Base-by-base conservation (phyloP, 2,329 filamentous ascomycete genomes). In the Beauveria sp. region DNA sequence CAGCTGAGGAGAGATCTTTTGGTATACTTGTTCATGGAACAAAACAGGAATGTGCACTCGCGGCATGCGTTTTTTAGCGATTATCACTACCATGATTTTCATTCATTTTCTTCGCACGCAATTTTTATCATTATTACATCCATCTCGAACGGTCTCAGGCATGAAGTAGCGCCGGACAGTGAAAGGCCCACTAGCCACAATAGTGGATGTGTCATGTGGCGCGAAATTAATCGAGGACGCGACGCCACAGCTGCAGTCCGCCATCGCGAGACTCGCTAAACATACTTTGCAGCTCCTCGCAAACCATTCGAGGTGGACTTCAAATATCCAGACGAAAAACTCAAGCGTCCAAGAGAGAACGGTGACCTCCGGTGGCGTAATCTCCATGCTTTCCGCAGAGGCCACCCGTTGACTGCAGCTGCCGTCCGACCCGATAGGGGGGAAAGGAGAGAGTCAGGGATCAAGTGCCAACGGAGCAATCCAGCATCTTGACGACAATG, bases 401-500 rank as follows among this genome's bases (percentile, higher is more conserved):
- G 43, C 20, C 43, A 42, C 20, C n/a, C 51, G 59, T 50, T 61
- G 59, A 61, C 24, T 50, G 48, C 31, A 38, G 31, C 51, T 43
- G 59, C 24, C 18, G 43, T 42, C 40, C 26, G 24, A 61, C 38
- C 59, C 31, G 24, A 34, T 42, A 45, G 18, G 57, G 16, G 50
- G 24, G 31, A n/a, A n/a, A 45, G 31, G 31, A 20, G 34, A 45
- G 22, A 61, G n/a, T 34, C 43, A 42, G 51, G 43, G 31, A 55
- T 31, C 43, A 7, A 61, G 18, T 24, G 50, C 49, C 38, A 60
- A 38, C 46, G 26, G 14, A 40, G 42, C 26, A 14, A 7, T 22
- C 14, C 49, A 46, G 20, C 42, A 22, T 26, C 38, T 22, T 6
- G 14, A 42, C 24, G 16, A 20, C n/a, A n/a, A 75, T 75, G 69